phyloP scores from a whole-genome alignment of 2,329 filamentous ascomycete species.

The Aspergillus thermomutatus region DNA sequence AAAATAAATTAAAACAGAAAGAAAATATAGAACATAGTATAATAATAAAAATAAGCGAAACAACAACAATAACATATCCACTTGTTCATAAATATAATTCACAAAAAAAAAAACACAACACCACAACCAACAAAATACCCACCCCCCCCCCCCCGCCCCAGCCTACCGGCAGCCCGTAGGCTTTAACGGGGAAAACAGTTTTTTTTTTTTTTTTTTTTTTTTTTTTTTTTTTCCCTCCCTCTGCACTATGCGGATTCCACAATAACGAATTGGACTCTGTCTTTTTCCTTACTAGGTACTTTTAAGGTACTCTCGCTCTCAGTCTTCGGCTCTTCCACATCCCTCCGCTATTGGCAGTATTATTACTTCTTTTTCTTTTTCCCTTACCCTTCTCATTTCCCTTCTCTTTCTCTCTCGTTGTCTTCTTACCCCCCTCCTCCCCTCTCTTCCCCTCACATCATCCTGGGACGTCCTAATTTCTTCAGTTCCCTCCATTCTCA shows the following conservation, averaged over 20 bases:
- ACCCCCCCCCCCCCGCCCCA: no score
- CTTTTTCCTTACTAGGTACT: background rate
- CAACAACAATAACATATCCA: no score
- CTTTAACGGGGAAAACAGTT: no score
- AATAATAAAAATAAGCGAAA: no score
- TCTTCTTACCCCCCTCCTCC: constrained; percentile 20
- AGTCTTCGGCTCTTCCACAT: constrained; percentile 16
- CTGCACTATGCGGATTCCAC: constrained; percentile 15
- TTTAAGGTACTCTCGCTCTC: constrained; percentile 9
- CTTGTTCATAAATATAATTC: no score
- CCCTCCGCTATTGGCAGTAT: constrained; percentile 17
- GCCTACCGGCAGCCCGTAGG: no score
- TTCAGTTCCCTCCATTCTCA: constrained; percentile 15
- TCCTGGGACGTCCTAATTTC: constrained; percentile 15
- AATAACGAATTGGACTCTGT: background rate
- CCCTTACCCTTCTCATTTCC: constrained; percentile 13
- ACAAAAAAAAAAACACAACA: no score
- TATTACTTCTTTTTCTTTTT: constrained; percentile 13
- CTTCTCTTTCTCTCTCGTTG: constrained; percentile 15
- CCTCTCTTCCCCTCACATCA: constrained; percentile 18
- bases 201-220: constrained; percentile 9
- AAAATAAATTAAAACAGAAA: no score
- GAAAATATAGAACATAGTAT: no score
- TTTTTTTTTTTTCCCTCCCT: no score
- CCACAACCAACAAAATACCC: no score